Evolutionary conservation across 2,329 filamentous ascomycete species (phyloP), one percentile per base, ranked within the genome.

Genomic region (Diaporthe ampelina): DNA sequence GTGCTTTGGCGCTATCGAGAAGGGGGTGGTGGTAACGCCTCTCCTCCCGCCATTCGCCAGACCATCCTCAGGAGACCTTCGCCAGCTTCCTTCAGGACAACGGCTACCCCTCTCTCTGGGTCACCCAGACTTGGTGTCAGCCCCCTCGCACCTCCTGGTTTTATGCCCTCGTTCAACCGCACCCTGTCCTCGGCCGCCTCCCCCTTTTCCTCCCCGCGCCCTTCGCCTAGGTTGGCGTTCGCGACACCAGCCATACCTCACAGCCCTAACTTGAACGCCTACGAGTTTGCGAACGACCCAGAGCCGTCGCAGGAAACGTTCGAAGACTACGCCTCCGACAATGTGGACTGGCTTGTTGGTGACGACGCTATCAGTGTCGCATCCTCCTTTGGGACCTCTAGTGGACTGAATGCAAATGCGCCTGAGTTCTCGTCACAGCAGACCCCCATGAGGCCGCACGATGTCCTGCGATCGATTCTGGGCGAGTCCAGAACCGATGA

Each of bases 331-430:
- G 95, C 96, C 78, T 94, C 93, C 76, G 96, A 98, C 82, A 98
- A 97, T 79, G 95, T 99, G 70, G 96, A 98, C 83, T 98, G 96
- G 97, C 89, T 98, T 59, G 94, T 98, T 78, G 97, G 97, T 81
- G 95, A 98, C 82, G 93, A 94, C 79, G 91, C 91, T 71, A 94
- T 93, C 79, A 95, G 93, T 78, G 90, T 95, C 74, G 92, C 94
- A 32, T 98, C 95, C 32, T 94, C 92, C 10, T 84, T 90, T 54
- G 89, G 91, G 48, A 91, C 90, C 13, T 88, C 93, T 21, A 95
- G 92, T 77, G 91, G 90, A 45, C 88, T 96, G 75, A 95, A 95
- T 80, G 93, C 92, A 57, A 93, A 93, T 19, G 94, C 94, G 7
- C 93, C 95, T 32, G 95, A 98, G 82, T 98, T 91, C 78, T 88